Base-by-base conservation (phyloP, 768 basidiomycete species). In the Podaxis carcinomalis region DNA sequence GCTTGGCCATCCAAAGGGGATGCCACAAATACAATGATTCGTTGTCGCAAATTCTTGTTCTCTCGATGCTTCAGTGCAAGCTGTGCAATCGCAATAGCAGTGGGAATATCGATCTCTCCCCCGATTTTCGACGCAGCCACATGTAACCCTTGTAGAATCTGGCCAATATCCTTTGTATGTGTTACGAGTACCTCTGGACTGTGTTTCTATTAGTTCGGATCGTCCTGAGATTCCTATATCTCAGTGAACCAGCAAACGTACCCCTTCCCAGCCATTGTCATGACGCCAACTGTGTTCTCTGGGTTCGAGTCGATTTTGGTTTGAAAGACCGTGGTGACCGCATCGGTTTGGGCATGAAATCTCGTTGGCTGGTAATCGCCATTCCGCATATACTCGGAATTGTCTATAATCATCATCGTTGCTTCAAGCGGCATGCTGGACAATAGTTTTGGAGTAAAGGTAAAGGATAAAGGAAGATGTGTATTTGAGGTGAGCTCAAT, bases 221-320 rank as follows among this genome's bases (percentile, higher is more conserved):
- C 19, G 59, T 25, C 44, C 52, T n/a, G 25, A 60, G 32, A 21
- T 51, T n/a, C 44, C 44, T 40, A 27, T 16, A n/a, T 40, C 28
- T n/a, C 9, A 19, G 3, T 51, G 14, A 36, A 53, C 13, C 49
- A 27, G 35, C 39, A 40, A 39, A 70, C 84, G 73, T 69, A 96
- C 96, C 90, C 89, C 74, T 97, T 97, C 59, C 93, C 92, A 13
- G 94, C 96, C 93, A 96, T 96, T 28, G 93, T 93, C 95, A 99
- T 97, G 44, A 98, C 78, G 4, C 97, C 97, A 44, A 98, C 95
- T 10, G 94, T 94, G 75, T 92, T 98, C 77, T 99, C 97, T 16
- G 96, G 93, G 77, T 99, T 98, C 25, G 93, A 90, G 71, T 93
- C 89, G 66, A 90, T 90, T 82, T 99, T 99, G 56, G 92, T 87